A percentile compares a stretch with the other conserved stretches of the same genome.
phyloP scores from a whole-genome alignment of 768 basidiomycete genomes.

The Coprinopsis marcescibilis region DNA sequence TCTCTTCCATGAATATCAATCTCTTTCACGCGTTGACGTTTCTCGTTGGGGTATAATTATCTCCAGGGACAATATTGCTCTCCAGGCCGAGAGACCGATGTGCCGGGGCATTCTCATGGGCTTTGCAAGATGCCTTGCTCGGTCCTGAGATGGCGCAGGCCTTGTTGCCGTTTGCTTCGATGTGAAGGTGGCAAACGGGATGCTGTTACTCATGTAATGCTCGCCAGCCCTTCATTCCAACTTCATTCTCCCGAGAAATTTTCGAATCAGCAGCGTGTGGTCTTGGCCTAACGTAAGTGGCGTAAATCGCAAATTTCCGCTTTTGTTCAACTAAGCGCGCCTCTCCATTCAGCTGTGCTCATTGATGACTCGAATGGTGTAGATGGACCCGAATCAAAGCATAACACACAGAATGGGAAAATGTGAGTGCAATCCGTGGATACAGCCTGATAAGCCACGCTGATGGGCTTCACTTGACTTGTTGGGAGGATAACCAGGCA shows the following conservation, averaged over 20 bases:
- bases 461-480: conserved; percentile 2
- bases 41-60: background rate
- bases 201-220: too few species aligned
- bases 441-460: background rate
- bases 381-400: too few species aligned
- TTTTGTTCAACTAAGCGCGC: background rate
- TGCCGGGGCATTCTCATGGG: background rate
- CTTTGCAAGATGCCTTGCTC: too few species aligned
- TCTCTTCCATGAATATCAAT: background rate
- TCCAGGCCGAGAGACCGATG: background rate
- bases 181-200: too few species aligned
- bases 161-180: too few species aligned
- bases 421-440: background rate
- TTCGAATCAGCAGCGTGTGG: too few species aligned
- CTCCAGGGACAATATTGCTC: background rate
- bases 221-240: too few species aligned
- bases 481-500: background rate
- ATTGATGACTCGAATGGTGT: background rate
- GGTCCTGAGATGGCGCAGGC: too few species aligned
- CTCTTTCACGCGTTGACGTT: background rate
- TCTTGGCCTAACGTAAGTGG: conserved; percentile 2
- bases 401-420: background rate
- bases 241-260: too few species aligned
- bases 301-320: conserved; percentile 2
- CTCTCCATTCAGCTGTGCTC: background rate